Percentiles rank a stretch among this genome's conserved stretches.
These are phyloP conservation scores for Spirogloea muscicola DNA, from an alignment of 139 green algal species.

Conservation along the genomic window DNA sequence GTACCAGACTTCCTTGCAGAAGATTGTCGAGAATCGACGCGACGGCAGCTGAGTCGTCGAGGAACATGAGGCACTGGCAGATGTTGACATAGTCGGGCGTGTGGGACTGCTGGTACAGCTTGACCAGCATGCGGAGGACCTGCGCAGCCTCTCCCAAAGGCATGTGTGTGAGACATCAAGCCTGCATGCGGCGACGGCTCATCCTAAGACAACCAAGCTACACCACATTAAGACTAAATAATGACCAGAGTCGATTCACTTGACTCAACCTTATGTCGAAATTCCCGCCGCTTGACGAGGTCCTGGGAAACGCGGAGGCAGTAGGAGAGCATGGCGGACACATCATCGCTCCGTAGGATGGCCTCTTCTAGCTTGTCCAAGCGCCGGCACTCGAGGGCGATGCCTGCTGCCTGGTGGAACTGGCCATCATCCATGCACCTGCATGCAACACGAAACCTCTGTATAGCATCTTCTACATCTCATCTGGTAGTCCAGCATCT, in stretches of 20 bases:
- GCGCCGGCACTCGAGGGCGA: constrained; percentile 83
- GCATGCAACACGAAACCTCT: too few relatives aligned
- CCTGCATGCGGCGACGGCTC: too few relatives aligned
- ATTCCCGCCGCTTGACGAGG: constrained; percentile 73
- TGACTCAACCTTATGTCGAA: constrained; percentile 67
- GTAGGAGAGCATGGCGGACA: constrained; percentile 65
- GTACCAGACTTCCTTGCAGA: constrained; percentile 63
- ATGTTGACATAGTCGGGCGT: constrained; percentile 76
- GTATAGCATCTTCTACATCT: too few relatives aligned
- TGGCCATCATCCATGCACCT: constrained; percentile 73
- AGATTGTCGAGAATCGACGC: constrained; percentile 76
- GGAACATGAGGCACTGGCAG: constrained; percentile 86
- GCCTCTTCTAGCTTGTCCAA: constrained; percentile 83
- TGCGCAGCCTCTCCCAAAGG: too few relatives aligned
- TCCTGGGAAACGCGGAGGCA: constrained; percentile 73
- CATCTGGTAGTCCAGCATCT: too few relatives aligned
- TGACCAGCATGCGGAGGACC: constrained; percentile 36
- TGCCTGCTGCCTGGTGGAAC: constrained; percentile 88
- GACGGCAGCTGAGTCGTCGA: constrained; percentile 77
- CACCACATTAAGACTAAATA: too few relatives aligned
- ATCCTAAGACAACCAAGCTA: too few relatives aligned
- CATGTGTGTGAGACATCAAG: too few relatives aligned
- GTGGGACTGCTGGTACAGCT: constrained; percentile 41
- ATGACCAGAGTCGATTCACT: too few relatives aligned
- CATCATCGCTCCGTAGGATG: constrained; percentile 47